Base-by-base conservation (phyloP, 371 early-diverging fungal species). In the Apophysomyces elegans region DNA sequence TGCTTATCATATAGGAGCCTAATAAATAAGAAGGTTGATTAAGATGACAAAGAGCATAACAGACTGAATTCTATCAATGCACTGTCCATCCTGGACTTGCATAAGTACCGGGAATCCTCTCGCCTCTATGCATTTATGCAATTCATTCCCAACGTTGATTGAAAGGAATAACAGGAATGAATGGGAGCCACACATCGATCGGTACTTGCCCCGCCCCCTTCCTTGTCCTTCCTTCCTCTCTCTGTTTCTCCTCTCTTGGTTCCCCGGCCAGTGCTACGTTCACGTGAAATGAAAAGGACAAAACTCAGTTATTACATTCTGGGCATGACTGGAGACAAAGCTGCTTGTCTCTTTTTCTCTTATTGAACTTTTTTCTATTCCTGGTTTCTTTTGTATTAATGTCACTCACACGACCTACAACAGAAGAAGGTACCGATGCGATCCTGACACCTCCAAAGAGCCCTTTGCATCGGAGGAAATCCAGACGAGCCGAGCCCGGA, bases 401-500 rank as follows among this genome's bases (percentile, higher is more conserved):
- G 54, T 16, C 54, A 18, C 54, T 18, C n/a, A 50, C 16, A 18
- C 54, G 21, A 50, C 54, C 21, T 50, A 5, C 54, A 50, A n/a
- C 16, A 50, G 54, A 18, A 50, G 21, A 50, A 50, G 35, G 6
- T 26, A 26, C 5, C 21, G 9, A 50, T 50, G 54, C 54, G 21
- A 50, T 50, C n/a, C 54, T 50, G 54, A 50, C 54, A 7, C 54
- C 54, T 21, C 54, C 54, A 50, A 50, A 50, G 21, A 50, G 54
- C 54, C 54, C 54, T 9, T 50, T 50, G 54, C 54, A 50, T 50
- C 54, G 54, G 26, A 61, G 65, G 47, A 67, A 60, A 46, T 71
- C 71, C 13, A 67, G 65, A 37, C 58, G 67, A 58, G 71, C 71
- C 36, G 71, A 64, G 12, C 71, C 71, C 4, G 71, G 71, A 16